A percentile compares a stretch with the other conserved stretches of the same genome.
Evolutionary conservation across 768 basidiomycete genomes (phyloP).

Genomic region (Pulveroboletus sp.): DNA sequence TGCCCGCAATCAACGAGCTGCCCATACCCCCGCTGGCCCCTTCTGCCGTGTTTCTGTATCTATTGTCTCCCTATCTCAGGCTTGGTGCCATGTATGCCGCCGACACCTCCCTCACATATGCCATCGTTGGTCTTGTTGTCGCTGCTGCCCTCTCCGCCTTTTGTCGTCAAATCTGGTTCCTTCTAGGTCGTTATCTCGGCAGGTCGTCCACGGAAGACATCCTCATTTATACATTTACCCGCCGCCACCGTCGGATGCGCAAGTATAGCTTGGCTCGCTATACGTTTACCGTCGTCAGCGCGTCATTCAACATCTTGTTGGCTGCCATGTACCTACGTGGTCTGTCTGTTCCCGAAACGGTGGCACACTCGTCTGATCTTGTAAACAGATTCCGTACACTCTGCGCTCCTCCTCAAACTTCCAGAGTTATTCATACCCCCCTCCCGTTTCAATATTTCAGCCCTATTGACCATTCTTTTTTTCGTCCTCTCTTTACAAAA

Average conservation of each 20-base stretch:
- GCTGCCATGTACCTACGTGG: slow-evolving; percentile 65
- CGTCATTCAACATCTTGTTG: slow-evolving; percentile 46
- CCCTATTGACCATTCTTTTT: slow-evolving; percentile 41
- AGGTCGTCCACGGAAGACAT: slow-evolving; percentile 66
- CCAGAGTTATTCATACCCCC: slow-evolving; percentile 32
- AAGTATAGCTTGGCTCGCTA: slow-evolving; percentile 43
- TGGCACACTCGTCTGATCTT: slow-evolving; percentile 8
- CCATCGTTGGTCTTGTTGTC: slow-evolving; percentile 46
- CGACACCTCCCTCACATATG: slow-evolving; percentile 48
- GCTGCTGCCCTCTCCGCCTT: slow-evolving; percentile 61
- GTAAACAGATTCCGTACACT: slow-evolving; percentile 51
- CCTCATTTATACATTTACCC: slow-evolving; percentile 57
- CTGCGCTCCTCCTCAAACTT: slow-evolving; percentile 46
- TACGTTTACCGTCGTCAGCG: slow-evolving; percentile 44
- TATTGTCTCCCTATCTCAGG: slow-evolving; percentile 65
- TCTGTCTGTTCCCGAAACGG: slow-evolving; percentile 34
- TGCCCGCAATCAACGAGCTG: slow-evolving; percentile 6
- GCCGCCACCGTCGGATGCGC: slow-evolving; percentile 49
- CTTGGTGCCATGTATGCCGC: slow-evolving; percentile 66
- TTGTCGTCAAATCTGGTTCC: slow-evolving; percentile 70
- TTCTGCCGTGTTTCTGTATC: slow-evolving; percentile 61
- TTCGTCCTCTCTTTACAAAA: slow-evolving; percentile 53
- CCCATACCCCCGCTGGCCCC: slow-evolving; percentile 51
- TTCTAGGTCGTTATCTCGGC: slow-evolving; percentile 71
- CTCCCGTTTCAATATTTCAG: slow-evolving; percentile 40